These are phyloP conservation scores for Ophiostoma sp. DNA, from an alignment of 2,329 filamentous ascomycete genomes.

Conservation along the genomic window DNA sequence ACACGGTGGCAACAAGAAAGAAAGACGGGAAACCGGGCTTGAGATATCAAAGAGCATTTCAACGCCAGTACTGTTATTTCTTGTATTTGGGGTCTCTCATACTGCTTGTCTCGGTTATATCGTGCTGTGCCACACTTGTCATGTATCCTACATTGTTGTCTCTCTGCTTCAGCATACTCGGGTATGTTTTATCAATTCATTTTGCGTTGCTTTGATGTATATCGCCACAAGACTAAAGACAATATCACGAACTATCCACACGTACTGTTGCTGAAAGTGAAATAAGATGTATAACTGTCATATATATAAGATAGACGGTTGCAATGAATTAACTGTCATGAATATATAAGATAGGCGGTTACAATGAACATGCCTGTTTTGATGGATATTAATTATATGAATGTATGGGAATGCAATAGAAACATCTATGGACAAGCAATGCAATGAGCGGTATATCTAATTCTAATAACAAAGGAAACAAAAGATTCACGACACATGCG, in stretches of 20 bases:
- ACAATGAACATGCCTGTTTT: too few relatives aligned
- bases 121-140: neutral
- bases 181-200: neutral
- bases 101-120: neutral
- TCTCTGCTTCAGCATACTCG: neutral
- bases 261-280: neutral
- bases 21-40: neutral
- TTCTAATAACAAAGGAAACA: neutral
- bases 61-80: neutral
- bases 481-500: neutral
- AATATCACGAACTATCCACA: neutral
- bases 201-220: slow-evolving; percentile 4
- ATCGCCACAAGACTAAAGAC: slow-evolving; percentile 5
- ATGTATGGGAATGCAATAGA: too few relatives aligned
- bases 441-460: neutral
- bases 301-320: neutral
- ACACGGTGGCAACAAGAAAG: neutral
- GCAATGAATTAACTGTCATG: too few relatives aligned
- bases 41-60: slow-evolving; percentile 1
- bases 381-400: too few relatives aligned
- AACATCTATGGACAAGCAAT: neutral
- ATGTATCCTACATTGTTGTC: neutral
- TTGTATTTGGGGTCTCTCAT: neutral
- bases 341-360: too few relatives aligned
- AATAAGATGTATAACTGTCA: too few relatives aligned